Base-by-base conservation (phyloP, 768 basidiomycete species). In the Hericium coralloides region DNA sequence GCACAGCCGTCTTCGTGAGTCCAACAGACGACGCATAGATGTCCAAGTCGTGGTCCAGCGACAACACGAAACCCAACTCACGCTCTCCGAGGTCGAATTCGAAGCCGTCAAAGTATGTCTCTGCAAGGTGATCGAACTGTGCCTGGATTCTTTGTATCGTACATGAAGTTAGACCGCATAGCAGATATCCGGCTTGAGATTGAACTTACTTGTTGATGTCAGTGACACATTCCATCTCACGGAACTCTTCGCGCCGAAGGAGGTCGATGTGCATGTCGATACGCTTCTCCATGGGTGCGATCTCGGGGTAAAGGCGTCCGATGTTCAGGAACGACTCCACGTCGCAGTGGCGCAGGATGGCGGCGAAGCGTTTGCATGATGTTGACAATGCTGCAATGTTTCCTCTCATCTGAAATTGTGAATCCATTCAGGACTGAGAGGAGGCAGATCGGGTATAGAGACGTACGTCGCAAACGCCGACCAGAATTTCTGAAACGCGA, bases 11-110 rank as follows among this genome's bases (percentile, higher is more conserved):
- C 76, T 93, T 92, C 41, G 89, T 84, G 58, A 95, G 79, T 2
- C 92, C 92, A 49, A 98, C 83, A 2, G 94, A 91, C 9, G 93
- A 94, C 18, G 91, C 83, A 69, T 98, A 94, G 70, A 90, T 89
- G 67, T 99, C 95, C 8, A 98, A 76, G 69, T 99, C 97, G 61
- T 84, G 80, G 66, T 99, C 95, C 61, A 95, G 85, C 12, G 87
- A 81, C 23, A 84, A 72, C 1, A 87, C 82, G 65, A 89, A 86
- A 1, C 89, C 91, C 31, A 95, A 75, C 69, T 97, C 92, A 22
- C 89, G 81, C 71, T 98, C 95, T 12, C 86, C 92, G 23, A 95
- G 71, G 68, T 98, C 97, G 53, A 85, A 80, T n/a, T 91, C 87
- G 61, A 85, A 87, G 17, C 81, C 83, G 55, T 76, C 77, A 65